Conservation (phyloP, 345 rosid genomes). For the Eucalyptus viminalis region DNA sequence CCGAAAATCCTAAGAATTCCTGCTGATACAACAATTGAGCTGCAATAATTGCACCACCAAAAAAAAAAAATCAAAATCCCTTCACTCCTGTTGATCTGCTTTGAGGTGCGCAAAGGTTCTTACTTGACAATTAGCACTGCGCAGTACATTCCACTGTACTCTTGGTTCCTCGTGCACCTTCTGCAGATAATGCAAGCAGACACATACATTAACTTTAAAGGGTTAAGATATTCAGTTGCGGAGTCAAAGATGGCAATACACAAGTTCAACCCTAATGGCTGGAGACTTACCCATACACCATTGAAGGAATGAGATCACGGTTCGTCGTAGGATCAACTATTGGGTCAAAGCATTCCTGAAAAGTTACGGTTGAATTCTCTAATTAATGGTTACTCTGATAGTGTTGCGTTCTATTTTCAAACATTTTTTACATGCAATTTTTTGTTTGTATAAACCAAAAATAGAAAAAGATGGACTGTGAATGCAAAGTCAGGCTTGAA, state of each 20-base stretch:
- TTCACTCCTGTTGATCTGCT: background rate
- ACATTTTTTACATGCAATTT: background rate
- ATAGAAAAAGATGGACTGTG: background rate
- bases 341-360: conserved; percentile 85
- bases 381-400: background rate
- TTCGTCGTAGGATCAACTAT: conserved; percentile 66
- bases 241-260: background rate
- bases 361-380: background rate
- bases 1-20: conserved; percentile 32
- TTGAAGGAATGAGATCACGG: conserved; percentile 77
- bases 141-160: conserved; percentile 38
- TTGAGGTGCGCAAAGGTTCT: background rate
- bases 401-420: background rate
- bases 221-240: background rate
- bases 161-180: conserved; percentile 22
- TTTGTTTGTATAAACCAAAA: background rate
- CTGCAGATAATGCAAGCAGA: background rate
- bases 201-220: background rate
- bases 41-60: conserved; percentile 4
- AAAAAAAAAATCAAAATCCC: background rate
- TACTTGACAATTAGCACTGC: conserved; percentile 36
- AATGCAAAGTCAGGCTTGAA: background rate
- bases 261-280: background rate
- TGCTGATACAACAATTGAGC: conserved; percentile 26
- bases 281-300: conserved; percentile 80